phyloP scores from a whole-genome alignment of 306 rosid species.

The Fragaria vesca region DNA sequence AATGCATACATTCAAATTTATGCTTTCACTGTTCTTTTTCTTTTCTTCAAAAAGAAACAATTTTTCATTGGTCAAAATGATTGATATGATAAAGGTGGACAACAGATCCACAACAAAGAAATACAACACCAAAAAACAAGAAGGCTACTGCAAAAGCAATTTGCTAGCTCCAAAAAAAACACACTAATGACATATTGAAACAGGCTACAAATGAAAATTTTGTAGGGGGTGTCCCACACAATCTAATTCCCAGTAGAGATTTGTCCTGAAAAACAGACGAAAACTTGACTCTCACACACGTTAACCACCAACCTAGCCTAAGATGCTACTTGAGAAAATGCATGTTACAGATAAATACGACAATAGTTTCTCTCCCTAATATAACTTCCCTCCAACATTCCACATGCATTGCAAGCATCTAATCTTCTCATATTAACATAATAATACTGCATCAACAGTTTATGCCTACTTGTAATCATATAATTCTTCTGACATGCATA shows the following conservation, averaged over 20 bases:
- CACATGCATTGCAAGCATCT: background rate
- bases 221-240: too few relatives aligned
- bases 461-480: background rate
- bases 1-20: background rate
- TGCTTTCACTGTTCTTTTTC: background rate
- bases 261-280: background rate
- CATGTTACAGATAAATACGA: background rate
- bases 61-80: background rate
- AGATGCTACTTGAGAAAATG: background rate
- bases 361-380: background rate
- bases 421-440: background rate
- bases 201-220: background rate
- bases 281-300: background rate
- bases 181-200: background rate
- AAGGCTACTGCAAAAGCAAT: background rate
- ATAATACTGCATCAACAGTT: background rate
- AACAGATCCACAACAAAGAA: background rate
- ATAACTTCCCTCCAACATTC: background rate
- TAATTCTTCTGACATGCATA: background rate
- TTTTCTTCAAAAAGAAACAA: background rate
- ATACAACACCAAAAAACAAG: background rate
- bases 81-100: background rate
- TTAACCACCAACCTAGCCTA: background rate
- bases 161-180: background rate
- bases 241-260: too few relatives aligned